A percentile compares a stretch with the other conserved stretches of the same genome.
These are phyloP conservation scores for Penicillium sp. DNA, from an alignment of 2,329 filamentous ascomycete genomes.

Conservation along the genomic window DNA sequence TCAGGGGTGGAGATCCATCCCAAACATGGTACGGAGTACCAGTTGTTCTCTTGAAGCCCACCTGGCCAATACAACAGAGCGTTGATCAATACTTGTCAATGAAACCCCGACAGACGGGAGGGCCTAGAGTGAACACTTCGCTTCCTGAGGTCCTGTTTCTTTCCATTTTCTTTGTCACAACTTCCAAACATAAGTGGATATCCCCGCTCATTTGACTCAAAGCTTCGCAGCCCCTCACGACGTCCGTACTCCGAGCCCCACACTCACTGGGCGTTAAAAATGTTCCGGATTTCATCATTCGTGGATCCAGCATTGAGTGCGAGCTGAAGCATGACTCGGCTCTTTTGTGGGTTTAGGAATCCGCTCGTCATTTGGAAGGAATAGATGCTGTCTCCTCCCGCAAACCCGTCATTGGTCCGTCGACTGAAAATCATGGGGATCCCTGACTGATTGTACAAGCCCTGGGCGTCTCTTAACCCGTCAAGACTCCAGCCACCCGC, in stretches of 20 bases:
- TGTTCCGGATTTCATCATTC: background rate
- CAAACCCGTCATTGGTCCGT: background rate
- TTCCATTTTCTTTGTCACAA: too few species aligned
- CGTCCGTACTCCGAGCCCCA: background rate
- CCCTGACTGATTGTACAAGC: background rate
- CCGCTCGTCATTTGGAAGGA: background rate
- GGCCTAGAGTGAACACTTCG: too few species aligned
- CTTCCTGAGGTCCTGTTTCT: too few species aligned
- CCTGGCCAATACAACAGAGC: too few species aligned
- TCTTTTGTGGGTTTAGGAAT: conserved; percentile 4
- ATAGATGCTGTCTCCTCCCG: background rate
- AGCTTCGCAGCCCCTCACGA: background rate
- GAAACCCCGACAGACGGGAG: too few species aligned
- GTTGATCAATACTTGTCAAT: too few species aligned
- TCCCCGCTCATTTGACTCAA: too few species aligned
- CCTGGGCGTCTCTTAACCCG: background rate
- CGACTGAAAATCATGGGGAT: background rate
- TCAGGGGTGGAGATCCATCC: too few species aligned
- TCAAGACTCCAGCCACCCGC: background rate
- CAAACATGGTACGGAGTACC: too few species aligned
- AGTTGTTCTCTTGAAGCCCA: too few species aligned
- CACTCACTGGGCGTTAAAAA: background rate
- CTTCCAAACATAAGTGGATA: too few species aligned
- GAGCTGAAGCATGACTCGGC: conserved; percentile 3
- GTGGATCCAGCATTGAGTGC: background rate